Base-by-base conservation (phyloP, 2,329 filamentous ascomycete genomes). In the Thielaviopsis populi region DNA sequence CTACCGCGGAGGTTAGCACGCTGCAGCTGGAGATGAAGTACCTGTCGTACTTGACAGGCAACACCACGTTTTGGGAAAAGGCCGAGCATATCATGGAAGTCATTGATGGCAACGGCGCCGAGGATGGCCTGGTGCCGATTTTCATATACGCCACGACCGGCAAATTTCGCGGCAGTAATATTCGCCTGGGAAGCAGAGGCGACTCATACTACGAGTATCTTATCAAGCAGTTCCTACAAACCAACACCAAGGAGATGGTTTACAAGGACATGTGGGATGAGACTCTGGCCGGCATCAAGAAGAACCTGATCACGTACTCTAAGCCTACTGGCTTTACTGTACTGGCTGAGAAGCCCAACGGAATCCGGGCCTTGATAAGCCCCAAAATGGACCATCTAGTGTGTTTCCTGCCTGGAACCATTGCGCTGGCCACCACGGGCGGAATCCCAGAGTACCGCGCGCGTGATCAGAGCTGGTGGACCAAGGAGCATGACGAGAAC, bases 201-300 rank as follows among this genome's bases (percentile, higher is more conserved):
- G 94, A 99, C 76, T 96, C 91, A 59, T 99, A 97, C 76, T 99
- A 99, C 75, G 90, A 99, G 75, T 99, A 99, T 73, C 83, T 99
- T 61, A 95, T 97, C 78, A 99, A 99, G 77, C 94, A 99, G 73
- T 97, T 95, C 72, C 80, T 96, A 22, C 94, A 99, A 74, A 99
- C 94, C 13, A 89, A 88, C 64, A 84, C 88, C 72, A 80, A 91
- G 70, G 92, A 99, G 73, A 79, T 84, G 0, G 76, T 97, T 17
- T 99, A 99, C 74, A 79, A 86, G 68, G 88, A 94, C 15, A 89
- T 99, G 85, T 99, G 95, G 91, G 81, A 92, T 46, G 88, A 99
- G 72, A 81, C 90, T 15, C 78, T 99, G 56, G 78, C 78, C 17
- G 94, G 92, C 60, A 85, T 97, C 64, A 90, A 92, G 70, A 95